Base-by-base conservation (phyloP, 108 stramenopile genomes). In the Skeletonema grethae region DNA sequence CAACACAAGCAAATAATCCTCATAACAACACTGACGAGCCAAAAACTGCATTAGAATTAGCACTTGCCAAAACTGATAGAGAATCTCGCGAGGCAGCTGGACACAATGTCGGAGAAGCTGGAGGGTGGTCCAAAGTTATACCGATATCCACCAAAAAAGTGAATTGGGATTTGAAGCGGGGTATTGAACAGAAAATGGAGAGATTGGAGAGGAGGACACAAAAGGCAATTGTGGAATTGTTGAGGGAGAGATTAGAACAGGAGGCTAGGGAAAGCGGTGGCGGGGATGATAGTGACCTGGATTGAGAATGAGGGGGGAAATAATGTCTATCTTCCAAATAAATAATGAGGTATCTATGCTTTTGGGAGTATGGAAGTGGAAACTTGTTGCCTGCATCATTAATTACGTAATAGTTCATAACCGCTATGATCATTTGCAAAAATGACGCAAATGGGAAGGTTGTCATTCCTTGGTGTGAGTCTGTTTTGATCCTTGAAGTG, bases 111-210 rank as follows among this genome's bases (percentile, higher is more conserved):
- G 73, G 67, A 8, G 50, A 53, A 4, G 69, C 39, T 32, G 67
- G 46, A 4, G 61, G 72, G 5, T 73, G 79, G 72, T 63, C 63
- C 10, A 48, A 32, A 16, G 63, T 80, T 34, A 67, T 79, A 28
- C 78, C 79, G 0, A 41, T 81, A 29, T 70, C 86, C 18, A 85
- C 90, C 4, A 84, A 89, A 63, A 95, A 95, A 67, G 83, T 90
- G 38, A 95, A 95, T 75, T 87, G 86, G 88, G 94, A 95, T 88
- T 77, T 95, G 70, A 95, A 95, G 55, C 79, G 91, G 30, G 94
- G 90, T 69, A 84, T 92, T 57, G 61, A 80, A 57, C 57, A 65
- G 11, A 91, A 90, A 60, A 77, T 95, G 61, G 82, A 88, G 7
- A 83, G 82, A 65, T 74, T 95, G 57, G 94, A 92, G 65, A 61